Evolutionary conservation across 768 basidiomycete genomes (phyloP), one percentile per base, ranked within the genome.

Genomic region (Lactarius evosmus): DNA sequence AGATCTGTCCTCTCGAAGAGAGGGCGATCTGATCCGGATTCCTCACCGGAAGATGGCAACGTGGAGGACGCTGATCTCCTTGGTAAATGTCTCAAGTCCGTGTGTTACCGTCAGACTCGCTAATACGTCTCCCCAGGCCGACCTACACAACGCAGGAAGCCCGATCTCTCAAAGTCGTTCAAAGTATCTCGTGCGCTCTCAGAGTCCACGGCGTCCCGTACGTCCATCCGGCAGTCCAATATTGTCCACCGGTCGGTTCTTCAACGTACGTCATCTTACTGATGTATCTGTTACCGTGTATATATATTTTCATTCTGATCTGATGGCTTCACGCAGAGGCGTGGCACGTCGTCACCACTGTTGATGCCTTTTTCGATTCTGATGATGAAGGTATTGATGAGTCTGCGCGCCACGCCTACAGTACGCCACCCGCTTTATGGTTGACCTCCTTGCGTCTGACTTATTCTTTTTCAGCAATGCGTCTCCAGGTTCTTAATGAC

Each of bases 331-430:
- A 9, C 22, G 3, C 70, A 92, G 90, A 91, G 71, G 85, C 90
- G 17, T 91, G 87, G 87, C 83, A 88, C 69, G 79, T 82, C 17
- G 78, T 86, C 61, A 82, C 78, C 58, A 83, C 81, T 33, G 82
- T 83, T 40, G 90, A 92, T 70, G 86, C 90, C n/a, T 76, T 91
- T 32, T 74, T 79, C 56, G 88, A 91, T 73, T 91, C 90, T 32
- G 90, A 91, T 63, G 87, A 89, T 49, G 87, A 89, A 70, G 75
- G 76, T 54, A 80, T 77, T 16, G 87, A 91, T 69, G 86, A 88
- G 69, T 78, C 87, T 67, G 77, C 82, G 38, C 81, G 85, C 34
- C 75, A 82, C 53, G 89, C 91, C 69, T 89, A 88, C 69, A 74
- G 89, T 90, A 65, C 59, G 83, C 62, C 50, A 52, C 49, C 22